phyloP scores from a whole-genome alignment of 345 rosid genomes.

The Mangifera indica region DNA sequence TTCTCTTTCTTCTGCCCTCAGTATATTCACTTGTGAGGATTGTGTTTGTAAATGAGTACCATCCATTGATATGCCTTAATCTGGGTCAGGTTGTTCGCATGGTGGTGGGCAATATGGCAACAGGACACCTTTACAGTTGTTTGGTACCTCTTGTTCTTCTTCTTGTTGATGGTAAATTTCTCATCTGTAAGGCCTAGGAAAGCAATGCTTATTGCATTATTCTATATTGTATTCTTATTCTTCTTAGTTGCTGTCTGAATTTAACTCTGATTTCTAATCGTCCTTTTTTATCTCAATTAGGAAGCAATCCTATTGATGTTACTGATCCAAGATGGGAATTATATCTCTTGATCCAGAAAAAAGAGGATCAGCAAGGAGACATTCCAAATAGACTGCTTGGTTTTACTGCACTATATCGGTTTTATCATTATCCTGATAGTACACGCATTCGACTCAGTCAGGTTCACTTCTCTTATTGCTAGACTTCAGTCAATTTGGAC shows the following conservation, averaged over 20 bases:
- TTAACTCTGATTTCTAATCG: not conserved
- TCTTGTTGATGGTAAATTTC: conserved; percentile 73
- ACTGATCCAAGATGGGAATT: conserved; percentile 93
- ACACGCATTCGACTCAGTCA: conserved; percentile 84
- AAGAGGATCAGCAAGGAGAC: conserved; percentile 41
- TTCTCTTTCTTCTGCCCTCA: conserved; percentile 2
- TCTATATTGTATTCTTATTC: not conserved
- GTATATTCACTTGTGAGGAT: not conserved
- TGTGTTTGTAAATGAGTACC: not conserved
- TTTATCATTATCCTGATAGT: conserved; percentile 80
- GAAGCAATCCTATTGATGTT: conserved; percentile 95
- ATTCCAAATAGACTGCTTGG: conserved; percentile 55
- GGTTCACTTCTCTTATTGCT: conserved; percentile 44
- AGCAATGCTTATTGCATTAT: conserved; percentile 4
- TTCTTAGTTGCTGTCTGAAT: not conserved
- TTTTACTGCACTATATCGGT: conserved; percentile 73
- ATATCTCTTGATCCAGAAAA: conserved; percentile 63
- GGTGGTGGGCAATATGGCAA: conserved; percentile 52
- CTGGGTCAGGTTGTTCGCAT: conserved; percentile 66
- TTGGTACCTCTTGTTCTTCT: conserved; percentile 91
- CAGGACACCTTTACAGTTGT: conserved; percentile 85
- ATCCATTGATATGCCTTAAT: conserved; percentile 18
- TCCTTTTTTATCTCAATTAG: conserved; percentile 40
- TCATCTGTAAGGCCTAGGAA: not conserved
- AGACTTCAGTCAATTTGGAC: conserved; percentile 1